Base-by-base conservation (phyloP, 306 rosid species). In the Quercus mongolica region DNA sequence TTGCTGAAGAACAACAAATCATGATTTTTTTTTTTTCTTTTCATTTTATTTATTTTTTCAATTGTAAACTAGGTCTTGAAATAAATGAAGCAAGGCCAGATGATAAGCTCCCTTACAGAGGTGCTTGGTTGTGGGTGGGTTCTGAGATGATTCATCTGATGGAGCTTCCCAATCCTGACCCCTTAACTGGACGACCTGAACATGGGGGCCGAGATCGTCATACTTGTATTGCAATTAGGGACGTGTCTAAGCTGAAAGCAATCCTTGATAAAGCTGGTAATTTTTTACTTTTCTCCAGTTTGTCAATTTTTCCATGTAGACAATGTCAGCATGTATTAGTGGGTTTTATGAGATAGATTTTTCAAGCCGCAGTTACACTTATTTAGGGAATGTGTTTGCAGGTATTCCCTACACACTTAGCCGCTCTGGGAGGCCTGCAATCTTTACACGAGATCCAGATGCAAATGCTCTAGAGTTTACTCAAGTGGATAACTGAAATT, bases 121-220 rank as follows among this genome's bases (percentile, higher is more conserved):
- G 99, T 78, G 96, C 99, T 49, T 95, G 99, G 99, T 79, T 95
- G 65, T 93, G 99, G 99, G 98, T 95, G 69, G 99, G 99, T 64
- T 88, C 98, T 38, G 98, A 88, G 87, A 95, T 93, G 99, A 91
- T 95, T 76, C 99, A 93, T 83, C 83, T 95, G 68, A 95, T 95
- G 98, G 99, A 95, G 87, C 98, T 95, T 85, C 98, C 98, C 72
- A 93, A 95, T 82, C 97, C 99, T 1, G 98, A 95, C 78, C 99
- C 98, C 62, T 76, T 91, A 84, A 87, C 93, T 0, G 99, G 99
- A 81, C 77, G 98, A 71, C 91, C 99, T 3, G 86, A 79, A 79
- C 99, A 95, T 20, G 98, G 97, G 6, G 99, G 99, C 51, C 92
- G 94, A 12, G 98, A 95, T 72, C 97, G 98, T 56, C 99, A 95